Percentiles rank a stretch among this genome's conserved stretches.
Evolutionary conservation across 257 asterid genomes (phyloP).

Genomic region (Solanum bulbocastanum): DNA sequence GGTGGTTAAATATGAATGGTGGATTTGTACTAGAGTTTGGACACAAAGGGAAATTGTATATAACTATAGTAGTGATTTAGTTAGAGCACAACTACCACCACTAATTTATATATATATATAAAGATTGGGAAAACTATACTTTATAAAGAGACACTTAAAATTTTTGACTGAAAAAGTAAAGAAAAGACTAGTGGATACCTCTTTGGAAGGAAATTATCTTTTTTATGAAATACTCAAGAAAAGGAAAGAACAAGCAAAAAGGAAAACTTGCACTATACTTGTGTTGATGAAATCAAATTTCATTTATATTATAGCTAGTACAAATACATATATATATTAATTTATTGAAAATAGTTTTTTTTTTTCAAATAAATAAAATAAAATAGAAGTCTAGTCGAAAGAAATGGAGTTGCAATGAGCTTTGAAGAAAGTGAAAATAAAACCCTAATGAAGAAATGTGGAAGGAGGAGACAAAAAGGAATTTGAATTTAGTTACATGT

Average conservation of each 20-base stretch:
- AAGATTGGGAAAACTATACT: conserved; percentile 1
- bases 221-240: background rate
- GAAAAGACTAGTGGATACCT: background rate
- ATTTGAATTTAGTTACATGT: background rate
- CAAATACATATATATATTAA: background rate
- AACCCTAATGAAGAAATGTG: background rate
- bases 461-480: background rate
- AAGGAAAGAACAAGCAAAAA: background rate
- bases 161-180: background rate
- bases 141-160: background rate
- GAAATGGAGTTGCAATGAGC: background rate
- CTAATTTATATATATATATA: background rate
- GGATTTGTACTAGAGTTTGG: background rate
- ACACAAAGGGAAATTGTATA: background rate
- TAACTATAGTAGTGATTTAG: background rate
- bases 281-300: background rate
- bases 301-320: background rate
- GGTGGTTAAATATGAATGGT: background rate
- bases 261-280: background rate
- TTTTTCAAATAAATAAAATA: background rate
- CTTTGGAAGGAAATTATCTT: background rate
- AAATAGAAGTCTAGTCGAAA: no score
- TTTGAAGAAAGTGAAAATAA: background rate
- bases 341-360: background rate
- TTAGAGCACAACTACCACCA: background rate